phyloP scores from a whole-genome alignment of 2,329 filamentous ascomycete species.

The Hortaea werneckii region DNA sequence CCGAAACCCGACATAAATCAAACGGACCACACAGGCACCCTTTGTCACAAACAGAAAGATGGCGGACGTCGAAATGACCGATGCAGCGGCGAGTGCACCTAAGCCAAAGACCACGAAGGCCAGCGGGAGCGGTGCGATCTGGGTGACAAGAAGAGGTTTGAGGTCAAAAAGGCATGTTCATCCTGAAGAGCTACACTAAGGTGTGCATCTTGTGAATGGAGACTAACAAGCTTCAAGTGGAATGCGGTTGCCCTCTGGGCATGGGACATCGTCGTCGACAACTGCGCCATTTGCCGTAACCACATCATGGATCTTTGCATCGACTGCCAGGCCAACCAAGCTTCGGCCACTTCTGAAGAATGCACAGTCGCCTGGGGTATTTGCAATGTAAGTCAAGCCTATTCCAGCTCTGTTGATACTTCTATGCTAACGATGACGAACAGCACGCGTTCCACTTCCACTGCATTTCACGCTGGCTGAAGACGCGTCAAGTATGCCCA shows the following conservation, averaged over 20 bases:
- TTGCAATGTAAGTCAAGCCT: conserved; percentile 69
- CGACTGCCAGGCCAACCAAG: conserved; percentile 97
- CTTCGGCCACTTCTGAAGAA: conserved; percentile 91
- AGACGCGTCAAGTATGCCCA: conserved; percentile 96
- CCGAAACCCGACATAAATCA: too few species aligned
- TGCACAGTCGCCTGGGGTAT: conserved; percentile 99
- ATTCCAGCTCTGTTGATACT: neutral
- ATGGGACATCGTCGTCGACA: conserved; percentile 99
- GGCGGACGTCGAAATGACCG: conserved; percentile 96
- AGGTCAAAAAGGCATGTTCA: conserved; percentile 83
- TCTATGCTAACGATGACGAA: neutral
- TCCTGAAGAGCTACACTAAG: neutral
- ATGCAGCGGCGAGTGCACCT: conserved; percentile 54
- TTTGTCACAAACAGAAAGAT: conserved; percentile 40
- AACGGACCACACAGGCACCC: too few species aligned
- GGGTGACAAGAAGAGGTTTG: conserved; percentile 87
- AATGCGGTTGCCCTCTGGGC: conserved; percentile 97
- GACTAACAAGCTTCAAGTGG: conserved; percentile 54
- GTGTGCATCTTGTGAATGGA: too few species aligned
- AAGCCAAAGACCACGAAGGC: conserved; percentile 45
- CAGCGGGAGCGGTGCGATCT: conserved; percentile 38
- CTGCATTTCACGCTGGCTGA: conserved; percentile 97
- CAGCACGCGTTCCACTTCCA: conserved; percentile 99
- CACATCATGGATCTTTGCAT: conserved; percentile 99
- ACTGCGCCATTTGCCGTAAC: conserved; percentile 98